Evolutionary conservation across 2,329 filamentous ascomycete genomes (phyloP).

Genomic region (Scopulariopsis brevicaulis): DNA sequence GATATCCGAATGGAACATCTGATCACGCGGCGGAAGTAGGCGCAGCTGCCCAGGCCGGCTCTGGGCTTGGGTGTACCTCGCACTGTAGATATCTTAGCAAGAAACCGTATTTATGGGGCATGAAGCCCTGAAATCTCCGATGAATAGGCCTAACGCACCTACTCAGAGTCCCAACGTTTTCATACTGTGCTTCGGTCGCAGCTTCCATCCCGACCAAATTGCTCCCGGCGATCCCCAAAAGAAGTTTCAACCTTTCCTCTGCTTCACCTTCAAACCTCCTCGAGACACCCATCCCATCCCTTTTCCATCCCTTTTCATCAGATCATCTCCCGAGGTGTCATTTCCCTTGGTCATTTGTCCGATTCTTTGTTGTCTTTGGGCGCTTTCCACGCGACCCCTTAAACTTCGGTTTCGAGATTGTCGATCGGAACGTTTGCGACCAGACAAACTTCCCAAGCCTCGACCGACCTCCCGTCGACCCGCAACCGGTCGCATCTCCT

Average conservation of each 20-base stretch:
- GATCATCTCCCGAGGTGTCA: constrained; percentile 3
- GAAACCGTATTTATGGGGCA: not conserved
- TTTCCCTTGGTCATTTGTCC: not conserved
- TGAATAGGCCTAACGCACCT: not conserved
- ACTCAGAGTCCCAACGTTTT: not conserved
- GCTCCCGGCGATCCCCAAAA: constrained; percentile 9
- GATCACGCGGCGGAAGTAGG: not conserved
- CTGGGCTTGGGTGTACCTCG: not conserved
- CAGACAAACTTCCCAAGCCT: not conserved
- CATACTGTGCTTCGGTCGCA: not conserved
- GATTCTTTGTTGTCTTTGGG: not conserved
- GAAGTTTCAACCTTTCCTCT: constrained; percentile 5
- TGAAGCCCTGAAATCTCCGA: no score
- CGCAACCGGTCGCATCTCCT: not conserved
- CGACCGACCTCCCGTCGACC: not conserved
- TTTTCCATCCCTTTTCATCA: constrained; percentile 2
- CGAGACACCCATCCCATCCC: constrained; percentile 2
- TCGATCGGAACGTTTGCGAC: not conserved
- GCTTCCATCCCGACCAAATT: constrained; percentile 1
- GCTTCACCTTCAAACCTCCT: constrained; percentile 3
- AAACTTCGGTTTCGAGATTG: not conserved
- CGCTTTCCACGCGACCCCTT: not conserved
- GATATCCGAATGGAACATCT: not conserved
- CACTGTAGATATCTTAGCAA: not conserved
- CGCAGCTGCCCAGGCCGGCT: not conserved